Conservation (phyloP, 768 basidiomycete species). For the Xanthoconium purpureum region DNA sequence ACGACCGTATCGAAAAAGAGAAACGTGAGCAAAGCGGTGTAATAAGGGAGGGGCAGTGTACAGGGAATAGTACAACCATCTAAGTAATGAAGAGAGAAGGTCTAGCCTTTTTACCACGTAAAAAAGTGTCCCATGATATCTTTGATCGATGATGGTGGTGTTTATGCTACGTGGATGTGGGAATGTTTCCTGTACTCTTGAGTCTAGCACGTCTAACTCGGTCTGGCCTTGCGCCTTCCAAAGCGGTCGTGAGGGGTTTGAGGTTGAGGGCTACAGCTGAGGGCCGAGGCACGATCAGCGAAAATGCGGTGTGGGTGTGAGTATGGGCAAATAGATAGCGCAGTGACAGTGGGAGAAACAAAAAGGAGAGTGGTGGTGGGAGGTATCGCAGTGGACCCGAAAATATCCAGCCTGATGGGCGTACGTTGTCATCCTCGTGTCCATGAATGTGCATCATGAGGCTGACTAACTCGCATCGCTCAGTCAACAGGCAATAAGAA, state of each 20-base stretch:
- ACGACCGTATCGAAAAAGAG: neutral
- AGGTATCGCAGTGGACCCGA: constrained; percentile 16
- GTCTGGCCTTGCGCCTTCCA: constrained; percentile 6
- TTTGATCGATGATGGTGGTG: neutral
- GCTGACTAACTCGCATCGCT: constrained; percentile 5
- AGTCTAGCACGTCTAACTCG: neutral
- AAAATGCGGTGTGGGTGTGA: neutral
- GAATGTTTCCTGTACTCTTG: neutral
- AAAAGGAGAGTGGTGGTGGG: neutral
- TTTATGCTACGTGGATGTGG: neutral
- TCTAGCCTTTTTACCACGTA: constrained; percentile 1
- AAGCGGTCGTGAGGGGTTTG: constrained; percentile 1
- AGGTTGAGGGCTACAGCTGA: too few relatives aligned
- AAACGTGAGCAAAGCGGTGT: neutral
- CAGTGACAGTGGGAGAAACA: neutral
- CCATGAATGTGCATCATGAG: constrained; percentile 2
- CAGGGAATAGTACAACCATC: constrained; percentile 14
- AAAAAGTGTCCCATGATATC: constrained; percentile 4
- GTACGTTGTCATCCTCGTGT: neutral
- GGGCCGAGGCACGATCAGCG: neutral
- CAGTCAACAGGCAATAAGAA: constrained; percentile 63
- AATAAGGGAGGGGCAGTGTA: neutral
- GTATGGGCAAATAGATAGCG: constrained; percentile 14
- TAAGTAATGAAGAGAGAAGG: neutral
- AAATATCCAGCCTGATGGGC: neutral